These are phyloP conservation scores for Russula compacta DNA, from an alignment of 768 basidiomycete species.

Conservation along the genomic window DNA sequence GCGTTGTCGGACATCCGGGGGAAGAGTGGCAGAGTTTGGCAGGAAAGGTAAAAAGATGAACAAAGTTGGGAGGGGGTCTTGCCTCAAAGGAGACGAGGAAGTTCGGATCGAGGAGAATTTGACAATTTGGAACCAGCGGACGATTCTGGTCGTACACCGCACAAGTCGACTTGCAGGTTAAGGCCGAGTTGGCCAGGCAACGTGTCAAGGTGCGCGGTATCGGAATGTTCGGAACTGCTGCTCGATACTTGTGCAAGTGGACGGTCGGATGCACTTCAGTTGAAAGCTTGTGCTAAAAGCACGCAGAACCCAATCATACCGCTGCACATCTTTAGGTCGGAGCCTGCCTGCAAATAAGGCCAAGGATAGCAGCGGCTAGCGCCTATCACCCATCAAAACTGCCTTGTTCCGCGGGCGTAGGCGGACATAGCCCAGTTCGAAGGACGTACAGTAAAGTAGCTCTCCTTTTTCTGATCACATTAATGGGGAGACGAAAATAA, in stretches of 20 bases:
- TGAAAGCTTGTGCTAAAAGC: not conserved
- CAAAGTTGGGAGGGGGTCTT: not conserved
- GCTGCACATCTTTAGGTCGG: not conserved
- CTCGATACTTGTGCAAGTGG: no score
- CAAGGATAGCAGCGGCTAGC: not conserved
- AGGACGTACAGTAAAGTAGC: no score
- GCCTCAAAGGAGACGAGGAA: not conserved
- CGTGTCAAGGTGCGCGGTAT: not conserved
- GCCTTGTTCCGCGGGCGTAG: constrained; percentile 1
- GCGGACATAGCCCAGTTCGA: not conserved
- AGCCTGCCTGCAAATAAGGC: not conserved
- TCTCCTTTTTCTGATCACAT: not conserved
- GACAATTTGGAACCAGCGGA: not conserved
- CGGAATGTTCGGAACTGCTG: not conserved
- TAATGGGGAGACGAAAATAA: not conserved
- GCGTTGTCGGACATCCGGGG: not conserved
- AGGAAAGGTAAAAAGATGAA: not conserved
- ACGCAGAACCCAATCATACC: not conserved
- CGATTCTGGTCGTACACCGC: not conserved
- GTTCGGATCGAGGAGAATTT: not conserved
- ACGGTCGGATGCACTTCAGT: no score
- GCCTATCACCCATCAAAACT: not conserved
- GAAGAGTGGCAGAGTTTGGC: not conserved
- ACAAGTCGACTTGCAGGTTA: no score
- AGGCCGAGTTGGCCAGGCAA: not conserved